phyloP scores from a whole-genome alignment of 495 filamentous ascomycete species.

The Echria macrotheca region DNA sequence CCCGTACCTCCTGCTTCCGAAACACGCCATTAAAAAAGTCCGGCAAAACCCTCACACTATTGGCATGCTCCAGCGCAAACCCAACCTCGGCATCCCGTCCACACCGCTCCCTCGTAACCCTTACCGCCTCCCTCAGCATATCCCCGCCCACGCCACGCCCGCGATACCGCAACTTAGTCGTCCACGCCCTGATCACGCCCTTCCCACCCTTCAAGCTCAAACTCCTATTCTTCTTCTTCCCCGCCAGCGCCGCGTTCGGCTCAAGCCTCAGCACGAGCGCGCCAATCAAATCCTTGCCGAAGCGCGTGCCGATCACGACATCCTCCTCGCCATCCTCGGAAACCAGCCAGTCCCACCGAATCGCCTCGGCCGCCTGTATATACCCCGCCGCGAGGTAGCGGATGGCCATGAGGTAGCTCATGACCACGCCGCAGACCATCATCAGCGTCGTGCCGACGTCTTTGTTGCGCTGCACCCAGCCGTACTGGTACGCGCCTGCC shows the following conservation, averaged over 20 bases:
- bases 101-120: conserved; percentile 49
- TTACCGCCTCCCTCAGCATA: conserved; percentile 62
- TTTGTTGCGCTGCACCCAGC: conserved; percentile 19
- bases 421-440: conserved; percentile 30
- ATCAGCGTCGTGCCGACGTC: conserved; percentile 34
- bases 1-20: conserved; percentile 50
- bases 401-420: conserved; percentile 37
- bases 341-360: conserved; percentile 36
- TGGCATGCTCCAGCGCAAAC: conserved; percentile 65
- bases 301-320: conserved; percentile 36
- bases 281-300: conserved; percentile 36
- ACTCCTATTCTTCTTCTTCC: conserved; percentile 23
- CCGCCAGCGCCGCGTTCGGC: conserved; percentile 9
- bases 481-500: conserved; percentile 31
- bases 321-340: conserved; percentile 31
- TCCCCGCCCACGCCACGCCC: conserved; percentile 60
- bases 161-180: conserved; percentile 61
- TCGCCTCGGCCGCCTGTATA: conserved; percentile 32
- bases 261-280: conserved; percentile 40
- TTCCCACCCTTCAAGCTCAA: conserved; percentile 36
- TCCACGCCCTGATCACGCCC: conserved; percentile 68
- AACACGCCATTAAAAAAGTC: conserved; percentile 55
- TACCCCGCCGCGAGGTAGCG: conserved; percentile 38
- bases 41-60: conserved; percentile 56
- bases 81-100: conserved; percentile 54